Conservation (phyloP, 345 rosid species). For the Eucalyptus cloeziana region DNA sequence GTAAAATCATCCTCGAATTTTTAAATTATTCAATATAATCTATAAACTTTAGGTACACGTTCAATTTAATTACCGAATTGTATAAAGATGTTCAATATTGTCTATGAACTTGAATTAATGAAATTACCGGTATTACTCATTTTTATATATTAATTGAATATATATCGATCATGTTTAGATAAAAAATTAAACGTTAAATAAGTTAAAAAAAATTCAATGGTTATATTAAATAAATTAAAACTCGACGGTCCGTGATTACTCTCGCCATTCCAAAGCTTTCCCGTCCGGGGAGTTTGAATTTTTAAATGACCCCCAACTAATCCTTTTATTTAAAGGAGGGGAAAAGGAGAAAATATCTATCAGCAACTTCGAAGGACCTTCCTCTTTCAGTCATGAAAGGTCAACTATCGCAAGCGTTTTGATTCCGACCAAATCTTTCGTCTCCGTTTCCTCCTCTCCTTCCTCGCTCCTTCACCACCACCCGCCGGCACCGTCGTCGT, state of each 20-base stretch:
- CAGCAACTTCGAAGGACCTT: accelerated
- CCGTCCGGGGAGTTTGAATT: accelerated
- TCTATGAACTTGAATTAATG: accelerated
- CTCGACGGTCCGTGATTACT: accelerated
- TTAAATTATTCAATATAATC: accelerated
- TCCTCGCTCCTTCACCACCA: background rate
- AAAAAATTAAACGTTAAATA: too few species aligned
- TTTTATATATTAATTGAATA: background rate
- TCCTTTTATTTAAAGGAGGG: background rate
- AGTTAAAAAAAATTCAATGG: accelerated
- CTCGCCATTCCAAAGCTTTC: background rate
- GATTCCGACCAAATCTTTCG: background rate
- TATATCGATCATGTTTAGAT: accelerated
- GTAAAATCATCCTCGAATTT: accelerated
- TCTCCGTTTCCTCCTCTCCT: background rate
- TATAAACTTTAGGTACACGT: accelerated
- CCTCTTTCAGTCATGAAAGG: accelerated
- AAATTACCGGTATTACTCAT: accelerated
- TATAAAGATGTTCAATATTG: accelerated
- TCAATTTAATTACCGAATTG: accelerated
- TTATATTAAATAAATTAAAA: too few species aligned
- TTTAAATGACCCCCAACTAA: background rate
- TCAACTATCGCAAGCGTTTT: background rate
- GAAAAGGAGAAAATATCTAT: accelerated
- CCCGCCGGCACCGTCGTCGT: background rate